Conservation (phyloP, 345 rosid species). For the Moringa oleifera region DNA sequence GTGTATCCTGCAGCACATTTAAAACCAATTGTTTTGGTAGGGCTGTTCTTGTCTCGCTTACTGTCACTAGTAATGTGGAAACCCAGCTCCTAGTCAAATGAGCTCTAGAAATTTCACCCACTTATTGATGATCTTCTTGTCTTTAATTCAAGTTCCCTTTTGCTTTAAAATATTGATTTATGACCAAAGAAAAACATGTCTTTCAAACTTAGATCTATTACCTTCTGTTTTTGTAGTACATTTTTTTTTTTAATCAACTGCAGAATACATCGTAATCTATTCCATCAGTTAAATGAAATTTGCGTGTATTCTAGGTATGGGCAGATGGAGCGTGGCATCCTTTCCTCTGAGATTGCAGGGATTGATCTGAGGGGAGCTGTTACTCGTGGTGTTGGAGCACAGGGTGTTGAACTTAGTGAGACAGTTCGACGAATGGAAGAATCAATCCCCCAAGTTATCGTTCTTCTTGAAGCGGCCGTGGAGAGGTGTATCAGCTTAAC, state of each 20-base stretch:
- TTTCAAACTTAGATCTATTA: conserved; percentile 12
- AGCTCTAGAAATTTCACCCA: not conserved
- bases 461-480: conserved; percentile 94
- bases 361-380: conserved; percentile 98
- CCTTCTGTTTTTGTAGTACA: conserved; percentile 4
- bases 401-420: conserved; percentile 97
- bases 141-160: not conserved
- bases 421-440: conserved; percentile 99
- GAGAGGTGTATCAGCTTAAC: conserved; percentile 90
- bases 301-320: conserved; percentile 61
- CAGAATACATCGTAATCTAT: conserved; percentile 7
- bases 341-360: conserved; percentile 83
- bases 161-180: not conserved
- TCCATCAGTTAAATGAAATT: conserved; percentile 5
- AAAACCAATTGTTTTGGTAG: not conserved
- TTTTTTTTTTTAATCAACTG: conserved; percentile 3
- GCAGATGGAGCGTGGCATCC: conserved; percentile 86
- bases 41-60: not conserved
- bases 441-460: conserved; percentile 86
- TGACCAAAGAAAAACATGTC: not conserved
- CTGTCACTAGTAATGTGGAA: not conserved
- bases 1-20: not conserved
- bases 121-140: not conserved
- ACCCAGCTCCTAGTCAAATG: not conserved
- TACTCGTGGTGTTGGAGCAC: conserved; percentile 94